A percentile compares a stretch with the other conserved stretches of the same genome.
Conservation (phyloP, 2,329 filamentous ascomycete species). For the Penicillium sclerotigenum region DNA sequence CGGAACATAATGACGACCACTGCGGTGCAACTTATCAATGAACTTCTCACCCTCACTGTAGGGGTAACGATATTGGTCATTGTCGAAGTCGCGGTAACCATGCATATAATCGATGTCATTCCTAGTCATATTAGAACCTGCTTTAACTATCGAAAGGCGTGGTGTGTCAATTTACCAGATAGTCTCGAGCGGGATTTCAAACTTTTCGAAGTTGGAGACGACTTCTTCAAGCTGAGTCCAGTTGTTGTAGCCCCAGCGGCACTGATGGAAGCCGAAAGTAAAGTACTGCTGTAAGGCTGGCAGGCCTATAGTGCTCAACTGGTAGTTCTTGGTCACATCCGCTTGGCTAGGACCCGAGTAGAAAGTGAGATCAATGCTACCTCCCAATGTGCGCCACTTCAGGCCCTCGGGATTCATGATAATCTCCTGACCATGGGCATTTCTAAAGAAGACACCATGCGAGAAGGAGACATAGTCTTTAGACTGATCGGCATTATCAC, state of each 20-base stretch:
- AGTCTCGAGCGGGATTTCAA: slow-evolving; percentile 56
- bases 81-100: slow-evolving; percentile 57
- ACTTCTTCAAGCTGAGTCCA: slow-evolving; percentile 64
- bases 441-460: slow-evolving; percentile 74
- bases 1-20: slow-evolving; percentile 58
- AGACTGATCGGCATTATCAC: slow-evolving; percentile 51
- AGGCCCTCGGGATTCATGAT: slow-evolving; percentile 62
- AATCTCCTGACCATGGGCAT: slow-evolving; percentile 72
- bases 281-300: slow-evolving; percentile 80
- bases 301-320: slow-evolving; percentile 62
- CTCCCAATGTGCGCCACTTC: slow-evolving; percentile 72
- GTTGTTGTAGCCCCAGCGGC: slow-evolving; percentile 76
- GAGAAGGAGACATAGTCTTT: slow-evolving; percentile 63
- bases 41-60: slow-evolving; percentile 52
- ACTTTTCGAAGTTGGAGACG: slow-evolving; percentile 52
- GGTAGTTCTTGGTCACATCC: slow-evolving; percentile 69
- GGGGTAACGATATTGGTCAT: slow-evolving; percentile 53
- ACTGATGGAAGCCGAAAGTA: slow-evolving; percentile 79
- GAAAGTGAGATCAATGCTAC: slow-evolving; percentile 76
- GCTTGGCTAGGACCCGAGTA: slow-evolving; percentile 68
- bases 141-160: neutral
- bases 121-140: slow-evolving; percentile 14
- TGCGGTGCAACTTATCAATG: slow-evolving; percentile 51
- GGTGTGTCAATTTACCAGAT: slow-evolving; percentile 37
- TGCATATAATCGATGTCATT: slow-evolving; percentile 58